Evolutionary conservation across 768 basidiomycete species (phyloP), one percentile per base, ranked within the genome.

Genomic region (Lactarius hatsudake): DNA sequence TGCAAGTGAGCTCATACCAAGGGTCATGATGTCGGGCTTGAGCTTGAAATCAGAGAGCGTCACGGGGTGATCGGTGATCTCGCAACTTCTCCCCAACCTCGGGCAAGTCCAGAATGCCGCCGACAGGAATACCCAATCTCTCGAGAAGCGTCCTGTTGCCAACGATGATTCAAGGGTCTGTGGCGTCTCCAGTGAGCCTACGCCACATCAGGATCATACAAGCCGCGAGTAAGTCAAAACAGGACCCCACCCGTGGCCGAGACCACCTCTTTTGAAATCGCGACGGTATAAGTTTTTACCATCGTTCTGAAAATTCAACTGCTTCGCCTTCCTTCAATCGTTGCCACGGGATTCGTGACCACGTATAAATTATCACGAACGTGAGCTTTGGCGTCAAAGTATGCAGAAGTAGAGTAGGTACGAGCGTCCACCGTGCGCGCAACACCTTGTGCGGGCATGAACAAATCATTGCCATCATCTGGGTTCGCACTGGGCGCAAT

Each of bases 111-210:
- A 71, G n/a, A 23, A 69, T n/a, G n/a, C n/a, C n/a, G n/a, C n/a
- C 40, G 54, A 71, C 62, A 58, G 68, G 64, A 45, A 71, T 66
- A 5, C 62, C 18, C 69, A 42, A 28, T 40, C 51, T 63, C 53
- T 69, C 70, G 32, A 71, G 45, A 36, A 69, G 42, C 3, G 64
- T 55, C 62, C 57, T 61, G 2, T 69, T 66, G 5, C 70, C 68
- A 17, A 71, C 58, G 68, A 71, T 32, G 69, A 36, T 38, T 71
- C 70, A 3, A 71, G 68, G 32, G 69, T 71, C 61, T 69, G 70
- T 30, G 70, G 70, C 4, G 68, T 71, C 57, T 71, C 55, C 34
- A 71, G 51, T 13, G 70, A 70, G 12, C 70, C 69, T 68, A 8
- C 17, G 59, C 48, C 36, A 10, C 23, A 34, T 69, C 23, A 67